phyloP scores from a whole-genome alignment of 2,329 filamentous ascomycete genomes.

The Fusarium siculi region DNA sequence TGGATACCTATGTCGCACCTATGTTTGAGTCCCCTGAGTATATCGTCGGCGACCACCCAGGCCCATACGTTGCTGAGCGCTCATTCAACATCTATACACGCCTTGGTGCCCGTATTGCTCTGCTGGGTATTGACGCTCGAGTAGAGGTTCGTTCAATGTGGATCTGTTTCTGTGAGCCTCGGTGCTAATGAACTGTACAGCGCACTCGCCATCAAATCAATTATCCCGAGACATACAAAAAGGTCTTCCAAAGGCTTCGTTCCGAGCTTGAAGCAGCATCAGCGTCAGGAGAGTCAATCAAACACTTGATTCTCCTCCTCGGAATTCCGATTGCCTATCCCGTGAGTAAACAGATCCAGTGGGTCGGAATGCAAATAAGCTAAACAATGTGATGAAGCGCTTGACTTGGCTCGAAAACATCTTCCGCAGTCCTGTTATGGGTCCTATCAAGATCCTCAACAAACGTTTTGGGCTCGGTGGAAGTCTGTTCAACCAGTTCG shows the following conservation, averaged over 20 bases:
- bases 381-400: constrained; percentile 60
- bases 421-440: constrained; percentile 85
- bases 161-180: not conserved
- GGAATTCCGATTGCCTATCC: constrained; percentile 90
- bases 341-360: constrained; percentile 55
- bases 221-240: constrained; percentile 89
- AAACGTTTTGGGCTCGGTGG: constrained; percentile 88
- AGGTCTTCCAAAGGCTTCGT: constrained; percentile 81
- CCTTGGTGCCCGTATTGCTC: constrained; percentile 83
- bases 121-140: constrained; percentile 90
- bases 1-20: constrained; percentile 76
- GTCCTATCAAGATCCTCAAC: constrained; percentile 88
- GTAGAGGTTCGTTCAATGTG: constrained; percentile 71
- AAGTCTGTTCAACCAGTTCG: constrained; percentile 91
- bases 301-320: constrained; percentile 86
- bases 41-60: constrained; percentile 80
- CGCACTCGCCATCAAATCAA: constrained; percentile 94
- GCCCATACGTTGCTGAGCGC: constrained; percentile 88
- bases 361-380: not conserved
- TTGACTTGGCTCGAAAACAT: constrained; percentile 98
- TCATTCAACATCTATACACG: constrained; percentile 89
- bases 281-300: constrained; percentile 78
- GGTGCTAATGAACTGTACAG: constrained; percentile 60
- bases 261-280: constrained; percentile 77
- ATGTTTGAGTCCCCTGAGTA: constrained; percentile 73